Evolutionary conservation across 495 filamentous ascomycete species (phyloP).

Genomic region (Chaetomium cochliodes): DNA sequence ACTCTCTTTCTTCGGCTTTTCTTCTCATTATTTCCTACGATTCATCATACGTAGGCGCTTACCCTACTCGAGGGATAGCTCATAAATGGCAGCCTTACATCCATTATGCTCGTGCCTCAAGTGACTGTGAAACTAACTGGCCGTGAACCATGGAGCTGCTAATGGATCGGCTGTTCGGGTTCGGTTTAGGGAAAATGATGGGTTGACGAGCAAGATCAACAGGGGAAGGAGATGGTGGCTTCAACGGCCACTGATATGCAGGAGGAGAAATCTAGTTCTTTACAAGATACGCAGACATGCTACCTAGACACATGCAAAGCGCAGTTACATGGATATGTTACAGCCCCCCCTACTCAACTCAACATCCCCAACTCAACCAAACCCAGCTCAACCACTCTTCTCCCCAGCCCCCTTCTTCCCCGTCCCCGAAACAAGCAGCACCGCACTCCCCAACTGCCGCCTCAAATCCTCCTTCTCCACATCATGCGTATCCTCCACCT

Average conservation of each 20-base stretch:
- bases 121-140: not conserved
- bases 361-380: not conserved
- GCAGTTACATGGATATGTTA: not conserved
- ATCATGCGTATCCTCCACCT: constrained; percentile 98
- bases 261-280: no score
- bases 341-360: not conserved
- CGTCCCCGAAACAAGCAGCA: constrained; percentile 69
- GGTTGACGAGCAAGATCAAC: no score
- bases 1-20: not conserved
- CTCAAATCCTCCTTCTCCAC: constrained; percentile 89
- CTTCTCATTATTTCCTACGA: constrained; percentile 4
- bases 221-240: no score
- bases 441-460: constrained; percentile 82
- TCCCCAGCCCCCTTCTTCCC: constrained; percentile 18
- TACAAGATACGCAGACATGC: no score
- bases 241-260: no score
- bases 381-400: not conserved
- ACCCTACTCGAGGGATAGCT: not conserved
- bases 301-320: not conserved
- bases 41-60: not conserved
- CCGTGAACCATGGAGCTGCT: no score
- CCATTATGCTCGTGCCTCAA: not conserved
- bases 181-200: no score
- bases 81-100: not conserved
- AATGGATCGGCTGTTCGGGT: no score